These are phyloP conservation scores for Caryopteris hybrid DNA, from an alignment of 305 asterid species.

Conservation along the genomic window DNA sequence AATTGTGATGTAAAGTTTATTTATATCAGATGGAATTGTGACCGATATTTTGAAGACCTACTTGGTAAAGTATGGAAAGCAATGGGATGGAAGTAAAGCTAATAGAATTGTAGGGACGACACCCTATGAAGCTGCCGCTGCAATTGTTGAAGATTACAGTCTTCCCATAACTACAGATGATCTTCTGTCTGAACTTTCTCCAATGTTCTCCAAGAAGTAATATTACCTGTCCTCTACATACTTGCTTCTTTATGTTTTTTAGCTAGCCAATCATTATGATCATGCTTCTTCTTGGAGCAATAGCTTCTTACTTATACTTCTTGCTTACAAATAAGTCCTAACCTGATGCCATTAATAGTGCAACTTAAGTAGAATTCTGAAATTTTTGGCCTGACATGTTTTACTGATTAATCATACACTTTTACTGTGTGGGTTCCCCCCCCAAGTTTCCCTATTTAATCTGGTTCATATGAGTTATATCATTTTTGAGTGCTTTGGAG, in stretches of 20 bases:
- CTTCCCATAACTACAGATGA: conserved; percentile 63
- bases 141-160: conserved; percentile 69
- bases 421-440: background rate
- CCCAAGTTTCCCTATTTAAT: background rate
- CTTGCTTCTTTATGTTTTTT: conserved; percentile 1
- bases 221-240: background rate
- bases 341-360: background rate
- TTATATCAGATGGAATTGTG: conserved; percentile 66
- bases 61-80: conserved; percentile 74
- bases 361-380: background rate
- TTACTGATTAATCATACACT: background rate
- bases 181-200: conserved; percentile 55
- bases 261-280: background rate
- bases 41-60: conserved; percentile 51
- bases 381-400: background rate
- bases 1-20: conserved; percentile 8
- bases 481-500: conserved; percentile 1
- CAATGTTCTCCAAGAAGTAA: conserved; percentile 66
- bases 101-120: conserved; percentile 65
- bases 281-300: background rate
- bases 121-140: conserved; percentile 78
- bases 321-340: background rate
- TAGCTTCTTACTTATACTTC: background rate
- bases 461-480: background rate
- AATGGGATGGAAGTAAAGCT: conserved; percentile 70